Evolutionary conservation across 805 yeast species (phyloP).

Genomic region (Saccharomycopsis sp.): DNA sequence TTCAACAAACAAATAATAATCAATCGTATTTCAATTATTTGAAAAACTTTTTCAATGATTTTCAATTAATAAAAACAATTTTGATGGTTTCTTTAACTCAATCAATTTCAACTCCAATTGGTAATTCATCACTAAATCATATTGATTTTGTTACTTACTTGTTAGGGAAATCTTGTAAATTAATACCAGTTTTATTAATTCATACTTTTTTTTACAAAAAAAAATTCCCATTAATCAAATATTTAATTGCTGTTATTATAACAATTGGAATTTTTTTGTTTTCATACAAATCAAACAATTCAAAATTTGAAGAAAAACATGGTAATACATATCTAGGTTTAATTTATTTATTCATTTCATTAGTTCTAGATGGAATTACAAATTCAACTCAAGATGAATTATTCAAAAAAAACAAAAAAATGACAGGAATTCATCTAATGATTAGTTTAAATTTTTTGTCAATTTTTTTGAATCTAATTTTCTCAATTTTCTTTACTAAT

Average conservation of each 20-base stretch:
- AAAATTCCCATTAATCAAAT: constrained; percentile 64
- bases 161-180: constrained; percentile 85
- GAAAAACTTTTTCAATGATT: constrained; percentile 20
- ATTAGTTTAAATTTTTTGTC: constrained; percentile 45
- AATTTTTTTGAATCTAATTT: constrained; percentile 37
- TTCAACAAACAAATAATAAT: not conserved
- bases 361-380: constrained; percentile 83
- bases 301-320: constrained; percentile 28
- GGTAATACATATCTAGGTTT: constrained; percentile 41
- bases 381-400: constrained; percentile 89
- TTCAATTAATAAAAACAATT: constrained; percentile 28
- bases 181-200: constrained; percentile 88
- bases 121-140: constrained; percentile 65
- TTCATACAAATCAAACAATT: constrained; percentile 38
- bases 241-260: constrained; percentile 65
- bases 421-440: constrained; percentile 88
- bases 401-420: constrained; percentile 34
- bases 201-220: constrained; percentile 64
- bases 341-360: constrained; percentile 43
- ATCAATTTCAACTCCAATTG: constrained; percentile 73
- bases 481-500: constrained; percentile 34
- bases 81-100: constrained; percentile 59
- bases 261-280: constrained; percentile 78
- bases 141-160: constrained; percentile 80
- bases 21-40: not conserved